Base-by-base conservation (phyloP, 176 grass and related monocot genomes). In the Hordeum marinum region DNA sequence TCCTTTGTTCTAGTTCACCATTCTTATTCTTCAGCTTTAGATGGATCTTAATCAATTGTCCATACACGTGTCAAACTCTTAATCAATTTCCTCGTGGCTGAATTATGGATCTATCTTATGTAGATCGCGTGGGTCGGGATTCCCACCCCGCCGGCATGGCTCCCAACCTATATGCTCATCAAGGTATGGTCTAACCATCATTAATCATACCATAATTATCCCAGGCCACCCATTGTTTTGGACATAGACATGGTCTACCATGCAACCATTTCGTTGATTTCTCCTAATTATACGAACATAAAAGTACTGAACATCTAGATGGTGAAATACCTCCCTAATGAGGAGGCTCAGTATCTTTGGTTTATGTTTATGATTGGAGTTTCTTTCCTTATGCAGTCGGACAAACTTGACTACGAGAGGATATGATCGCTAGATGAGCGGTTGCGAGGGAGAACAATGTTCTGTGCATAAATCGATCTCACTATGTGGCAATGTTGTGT, bases 101-200 rank as follows among this genome's bases (percentile, higher is more conserved):
- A 72, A 24, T 8, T 27, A 34, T 72, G 72, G 43, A 8, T 70
- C 17, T 52, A 21, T 60, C 26, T 32, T 74, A 0, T 2, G 34
- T 65, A 98, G 95, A 91, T 98, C n/a, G 95, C 92, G 8, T 95
- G 95, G 95, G 95, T 98, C 6, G 95, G 92, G 24, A 94, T 98
- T 43, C 95, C 95, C 26, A 95, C 95, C 20, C 90, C 95, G 34
- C 95, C 95, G 17, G 92, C 95, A 55, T 98, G 95, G 95, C 52
- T 98, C n/a, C 95, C 95, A 7, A 95, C 95, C 27, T 86, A 95
- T 84, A 98, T 98, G 95, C 92, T 95, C 81, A 93, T 98, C 81
- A 98, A 98, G 95, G 95, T 94, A 54, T 32, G 31, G 15, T 34
- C 1, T 23, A 25, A 60, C 20, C 24, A 20, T 60, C n/a, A 21